Percentiles rank a stretch among this genome's conserved stretches.
These are phyloP conservation scores for Trichophyton verrucosum DNA, from an alignment of 2,329 filamentous ascomycete genomes.

Conservation along the genomic window DNA sequence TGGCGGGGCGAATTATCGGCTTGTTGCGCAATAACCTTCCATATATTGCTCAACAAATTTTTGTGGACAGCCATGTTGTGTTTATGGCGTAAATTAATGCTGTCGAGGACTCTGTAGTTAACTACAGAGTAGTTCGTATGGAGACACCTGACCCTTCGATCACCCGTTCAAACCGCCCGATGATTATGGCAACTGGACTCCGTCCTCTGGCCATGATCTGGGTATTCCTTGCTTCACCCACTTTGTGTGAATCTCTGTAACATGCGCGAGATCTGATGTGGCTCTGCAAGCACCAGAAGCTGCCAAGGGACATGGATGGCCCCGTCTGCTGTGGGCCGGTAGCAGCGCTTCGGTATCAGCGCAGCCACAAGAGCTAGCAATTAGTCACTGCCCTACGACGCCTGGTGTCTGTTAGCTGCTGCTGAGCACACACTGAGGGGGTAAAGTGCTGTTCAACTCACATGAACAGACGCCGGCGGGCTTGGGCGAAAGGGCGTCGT, in stretches of 20 bases:
- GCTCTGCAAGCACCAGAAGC: background rate
- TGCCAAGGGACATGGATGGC: conserved; percentile 1
- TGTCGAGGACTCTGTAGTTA: no score
- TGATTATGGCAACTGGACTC: background rate
- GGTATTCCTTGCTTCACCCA: background rate
- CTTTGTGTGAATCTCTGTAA: background rate
- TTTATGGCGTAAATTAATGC: background rate
- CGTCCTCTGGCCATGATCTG: background rate
- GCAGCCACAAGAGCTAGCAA: background rate
- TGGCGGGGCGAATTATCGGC: background rate
- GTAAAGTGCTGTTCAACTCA: background rate
- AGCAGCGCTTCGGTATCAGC: background rate
- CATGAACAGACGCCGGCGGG: background rate
- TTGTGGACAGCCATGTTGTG: background rate
- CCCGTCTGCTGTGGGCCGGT: background rate
- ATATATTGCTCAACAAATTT: background rate
- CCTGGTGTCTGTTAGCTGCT: background rate
- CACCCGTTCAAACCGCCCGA: background rate
- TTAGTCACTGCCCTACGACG: background rate
- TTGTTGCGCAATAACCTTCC: background rate
- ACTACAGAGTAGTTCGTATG: no score
- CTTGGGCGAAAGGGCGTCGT: background rate
- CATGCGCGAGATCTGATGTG: background rate
- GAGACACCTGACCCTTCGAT: no score
- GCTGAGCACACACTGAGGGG: background rate